phyloP scores from a whole-genome alignment of 352 stramenopile genomes.

The Globisporangium lucens region DNA sequence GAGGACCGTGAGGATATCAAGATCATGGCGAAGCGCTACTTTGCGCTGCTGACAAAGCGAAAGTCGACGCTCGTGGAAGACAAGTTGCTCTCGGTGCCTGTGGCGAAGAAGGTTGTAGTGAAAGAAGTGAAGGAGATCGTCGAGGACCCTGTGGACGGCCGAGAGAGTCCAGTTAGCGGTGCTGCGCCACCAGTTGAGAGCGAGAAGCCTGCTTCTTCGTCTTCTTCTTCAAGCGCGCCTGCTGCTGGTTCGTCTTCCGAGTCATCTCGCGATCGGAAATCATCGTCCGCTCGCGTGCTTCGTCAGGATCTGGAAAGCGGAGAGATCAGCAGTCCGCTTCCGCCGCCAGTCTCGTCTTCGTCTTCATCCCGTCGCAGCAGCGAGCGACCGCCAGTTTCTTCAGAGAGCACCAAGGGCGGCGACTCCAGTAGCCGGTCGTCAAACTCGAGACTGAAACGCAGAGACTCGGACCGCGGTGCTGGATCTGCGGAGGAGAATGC shows the following conservation, averaged over 20 bases:
- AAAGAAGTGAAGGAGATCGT: conserved; percentile 27
- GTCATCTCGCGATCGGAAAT: conserved; percentile 11
- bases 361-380: conserved; percentile 13
- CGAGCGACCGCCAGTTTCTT: conserved; percentile 11
- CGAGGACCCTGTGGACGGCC: conserved; percentile 4
- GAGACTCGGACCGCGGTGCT: conserved; percentile 27
- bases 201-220: background rate
- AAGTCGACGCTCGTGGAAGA: conserved; percentile 68
- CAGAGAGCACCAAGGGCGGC: background rate
- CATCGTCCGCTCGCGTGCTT: conserved; percentile 19
- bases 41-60: conserved; percentile 73
- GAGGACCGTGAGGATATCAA: conserved; percentile 88
- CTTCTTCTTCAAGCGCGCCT: conserved; percentile 1
- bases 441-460: conserved; percentile 13
- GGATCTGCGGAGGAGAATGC: conserved; percentile 4
- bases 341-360: background rate
- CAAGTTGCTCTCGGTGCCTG: conserved; percentile 32
- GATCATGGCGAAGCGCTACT: conserved; percentile 89
- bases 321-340: conserved; percentile 34
- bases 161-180: background rate
- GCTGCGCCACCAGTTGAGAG: background rate
- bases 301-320: conserved; percentile 50
- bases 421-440: conserved; percentile 5
- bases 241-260: conserved; percentile 7
- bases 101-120: conserved; percentile 22